These are phyloP conservation scores for Colletotrichum acutatum DNA, from an alignment of 2,329 filamentous ascomycete species.

Conservation along the genomic window DNA sequence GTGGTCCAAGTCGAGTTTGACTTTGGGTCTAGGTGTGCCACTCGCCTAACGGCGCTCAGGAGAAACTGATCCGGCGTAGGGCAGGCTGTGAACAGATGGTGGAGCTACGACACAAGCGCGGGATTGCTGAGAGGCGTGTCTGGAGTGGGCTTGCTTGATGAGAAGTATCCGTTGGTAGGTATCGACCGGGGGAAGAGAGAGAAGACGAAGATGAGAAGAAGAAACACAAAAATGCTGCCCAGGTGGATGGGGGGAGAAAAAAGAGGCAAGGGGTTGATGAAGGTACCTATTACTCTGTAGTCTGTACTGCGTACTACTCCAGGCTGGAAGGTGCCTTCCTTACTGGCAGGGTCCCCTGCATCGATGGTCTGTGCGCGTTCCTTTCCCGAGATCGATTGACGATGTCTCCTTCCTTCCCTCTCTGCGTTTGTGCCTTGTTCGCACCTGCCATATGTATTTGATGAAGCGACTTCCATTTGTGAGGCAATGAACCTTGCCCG, in stretches of 20 bases:
- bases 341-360: not conserved
- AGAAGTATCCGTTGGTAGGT: not conserved
- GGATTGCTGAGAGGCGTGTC: not conserved
- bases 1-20: not conserved
- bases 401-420: not conserved
- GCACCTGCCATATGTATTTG: not conserved
- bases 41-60: slow-evolving; percentile 1
- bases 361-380: not conserved
- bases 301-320: no score
- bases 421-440: not conserved
- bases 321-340: no score
- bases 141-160: not conserved
- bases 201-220: not conserved
- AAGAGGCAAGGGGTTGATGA: not conserved
- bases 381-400: not conserved
- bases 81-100: slow-evolving; percentile 17
- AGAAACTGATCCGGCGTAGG: not conserved
- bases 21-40: not conserved
- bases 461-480: no score
- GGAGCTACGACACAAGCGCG: not conserved
- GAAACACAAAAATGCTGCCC: not conserved
- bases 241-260: not conserved
- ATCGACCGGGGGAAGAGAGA: not conserved
- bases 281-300: no score
- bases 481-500: no score